These are phyloP conservation scores for Mortierella sp. DNA, from an alignment of 371 early-diverging fungal genomes.

Conservation along the genomic window DNA sequence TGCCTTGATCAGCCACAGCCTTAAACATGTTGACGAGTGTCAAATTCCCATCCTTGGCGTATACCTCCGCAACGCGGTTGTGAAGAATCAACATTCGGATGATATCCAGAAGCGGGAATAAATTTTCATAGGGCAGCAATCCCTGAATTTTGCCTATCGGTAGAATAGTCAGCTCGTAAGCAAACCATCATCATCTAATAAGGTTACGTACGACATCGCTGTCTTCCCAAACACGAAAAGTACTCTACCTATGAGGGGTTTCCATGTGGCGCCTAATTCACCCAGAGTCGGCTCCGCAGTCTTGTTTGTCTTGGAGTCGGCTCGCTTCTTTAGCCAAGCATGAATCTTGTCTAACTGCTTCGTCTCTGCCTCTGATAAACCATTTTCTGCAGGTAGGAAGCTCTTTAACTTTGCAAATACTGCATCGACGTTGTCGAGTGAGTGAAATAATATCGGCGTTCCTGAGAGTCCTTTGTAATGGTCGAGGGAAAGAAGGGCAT, in stretches of 20 bases:
- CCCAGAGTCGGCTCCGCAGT: slow-evolving; percentile 40
- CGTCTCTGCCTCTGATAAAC: slow-evolving; percentile 27
- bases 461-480: slow-evolving; percentile 37
- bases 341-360: slow-evolving; percentile 47
- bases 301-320: slow-evolving; percentile 37
- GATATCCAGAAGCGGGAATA: slow-evolving; percentile 78
- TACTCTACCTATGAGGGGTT: slow-evolving; percentile 52
- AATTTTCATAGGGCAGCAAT: slow-evolving; percentile 61
- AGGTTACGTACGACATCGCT: too few species aligned
- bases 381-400: slow-evolving; percentile 49
- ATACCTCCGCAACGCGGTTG: slow-evolving; percentile 59
- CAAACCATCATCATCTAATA: too few species aligned
- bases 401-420: slow-evolving; percentile 69
- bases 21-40: slow-evolving; percentile 55
- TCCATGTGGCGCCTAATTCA: slow-evolving; percentile 55
- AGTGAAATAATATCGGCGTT: slow-evolving; percentile 68
- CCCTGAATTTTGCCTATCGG: slow-evolving; percentile 52
- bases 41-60: slow-evolving; percentile 59
- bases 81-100: slow-evolving; percentile 67
- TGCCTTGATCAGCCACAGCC: slow-evolving; percentile 38
- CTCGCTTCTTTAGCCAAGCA: slow-evolving; percentile 43
- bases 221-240: too few species aligned
- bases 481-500: slow-evolving; percentile 41
- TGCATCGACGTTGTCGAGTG: slow-evolving; percentile 66
- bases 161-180: background rate